phyloP scores from a whole-genome alignment of 768 basidiomycete species.

The Boletus rex-veris region DNA sequence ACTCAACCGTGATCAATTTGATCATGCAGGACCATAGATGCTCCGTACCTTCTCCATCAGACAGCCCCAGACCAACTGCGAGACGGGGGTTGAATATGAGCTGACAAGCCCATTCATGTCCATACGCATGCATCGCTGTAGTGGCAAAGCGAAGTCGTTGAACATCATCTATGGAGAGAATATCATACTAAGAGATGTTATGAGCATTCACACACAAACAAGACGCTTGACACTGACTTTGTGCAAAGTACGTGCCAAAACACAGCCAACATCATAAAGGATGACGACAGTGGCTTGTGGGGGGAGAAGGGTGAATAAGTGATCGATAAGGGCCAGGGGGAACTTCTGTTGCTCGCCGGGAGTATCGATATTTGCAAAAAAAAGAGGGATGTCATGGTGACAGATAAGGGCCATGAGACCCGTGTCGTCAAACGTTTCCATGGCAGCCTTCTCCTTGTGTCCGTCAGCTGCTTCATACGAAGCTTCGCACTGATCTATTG shows the following conservation, averaged over 20 bases:
- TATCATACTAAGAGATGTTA: neutral
- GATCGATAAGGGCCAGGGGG: too few relatives aligned
- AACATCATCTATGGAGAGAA: neutral
- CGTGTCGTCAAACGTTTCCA: conserved; percentile 29
- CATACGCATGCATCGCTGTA: neutral
- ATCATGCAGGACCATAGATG: too few relatives aligned
- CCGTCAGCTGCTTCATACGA: conserved; percentile 6
- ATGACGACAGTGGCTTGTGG: too few relatives aligned
- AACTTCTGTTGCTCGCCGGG: too few relatives aligned
- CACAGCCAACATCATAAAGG: too few relatives aligned
- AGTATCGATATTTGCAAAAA: conserved; percentile 29
- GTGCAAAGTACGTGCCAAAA: too few relatives aligned
- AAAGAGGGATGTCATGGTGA: conserved; percentile 34
- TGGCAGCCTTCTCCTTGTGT: conserved; percentile 9
- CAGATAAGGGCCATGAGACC: conserved; percentile 40
- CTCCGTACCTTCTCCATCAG: neutral
- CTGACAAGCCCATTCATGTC: neutral
- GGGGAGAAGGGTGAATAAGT: too few relatives aligned
- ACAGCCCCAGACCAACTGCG: neutral
- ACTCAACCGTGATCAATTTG: too few relatives aligned
- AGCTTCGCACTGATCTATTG: conserved; percentile 35
- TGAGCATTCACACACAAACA: too few relatives aligned
- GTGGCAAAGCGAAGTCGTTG: neutral
- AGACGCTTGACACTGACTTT: too few relatives aligned
- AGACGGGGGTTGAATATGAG: neutral